Evolutionary conservation across 495 filamentous ascomycete species (phyloP).

Genomic region (Xylaria sp.): DNA sequence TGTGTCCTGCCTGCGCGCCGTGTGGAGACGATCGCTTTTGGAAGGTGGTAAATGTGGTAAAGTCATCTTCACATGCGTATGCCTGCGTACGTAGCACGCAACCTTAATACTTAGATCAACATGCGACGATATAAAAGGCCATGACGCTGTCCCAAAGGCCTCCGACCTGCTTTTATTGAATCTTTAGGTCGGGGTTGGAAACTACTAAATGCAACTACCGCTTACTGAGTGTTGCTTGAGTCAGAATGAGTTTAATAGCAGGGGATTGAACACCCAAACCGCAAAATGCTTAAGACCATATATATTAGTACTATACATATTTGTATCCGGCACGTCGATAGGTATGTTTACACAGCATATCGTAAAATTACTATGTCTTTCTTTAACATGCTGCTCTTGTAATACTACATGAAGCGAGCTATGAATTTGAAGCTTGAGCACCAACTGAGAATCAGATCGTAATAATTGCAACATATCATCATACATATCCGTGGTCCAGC

Average conservation of each 20-base stretch:
- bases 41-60: slow-evolving; percentile 13
- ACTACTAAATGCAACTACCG: too few relatives aligned
- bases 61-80: slow-evolving; percentile 1
- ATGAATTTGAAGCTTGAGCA: not conserved
- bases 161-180: not conserved
- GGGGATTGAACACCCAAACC: not conserved
- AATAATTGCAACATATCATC: not conserved
- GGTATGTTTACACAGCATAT: not conserved
- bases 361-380: not conserved
- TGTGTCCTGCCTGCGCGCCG: not conserved
- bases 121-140: not conserved
- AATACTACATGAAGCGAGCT: not conserved
- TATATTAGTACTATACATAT: not conserved
- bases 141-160: not conserved
- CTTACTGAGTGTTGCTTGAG: not conserved
- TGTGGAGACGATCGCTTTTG: not conserved
- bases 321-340: not conserved
- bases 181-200: not conserved
- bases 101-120: slow-evolving; percentile 4
- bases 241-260: not conserved
- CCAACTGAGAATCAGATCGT: not conserved
- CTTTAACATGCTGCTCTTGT: not conserved
- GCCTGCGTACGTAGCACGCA: not conserved
- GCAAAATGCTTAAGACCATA: not conserved
- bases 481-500: not conserved